phyloP scores from a whole-genome alignment of 2,329 filamentous ascomycete species.

The Dactylellina cionopaga region DNA sequence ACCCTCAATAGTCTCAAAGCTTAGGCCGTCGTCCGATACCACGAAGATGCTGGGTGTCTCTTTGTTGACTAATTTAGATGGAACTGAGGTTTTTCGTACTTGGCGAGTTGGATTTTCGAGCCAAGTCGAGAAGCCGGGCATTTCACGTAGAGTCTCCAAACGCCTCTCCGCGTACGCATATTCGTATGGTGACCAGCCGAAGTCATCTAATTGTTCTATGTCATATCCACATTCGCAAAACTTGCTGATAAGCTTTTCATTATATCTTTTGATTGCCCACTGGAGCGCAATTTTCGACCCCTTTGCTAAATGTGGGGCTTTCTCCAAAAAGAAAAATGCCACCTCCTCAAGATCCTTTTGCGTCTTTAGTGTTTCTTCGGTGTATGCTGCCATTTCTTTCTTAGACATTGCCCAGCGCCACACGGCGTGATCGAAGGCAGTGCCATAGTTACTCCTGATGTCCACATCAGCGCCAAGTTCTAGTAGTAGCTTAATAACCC shows the following conservation, averaged over 20 bases:
- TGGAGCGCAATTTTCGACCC: not conserved
- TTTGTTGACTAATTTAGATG: constrained; percentile 5
- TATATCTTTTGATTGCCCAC: constrained; percentile 41
- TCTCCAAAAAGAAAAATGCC: constrained; percentile 24
- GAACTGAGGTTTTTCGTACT: constrained; percentile 10
- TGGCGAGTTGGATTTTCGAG: constrained; percentile 11
- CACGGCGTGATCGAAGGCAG: constrained; percentile 19
- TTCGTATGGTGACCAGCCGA: constrained; percentile 28
- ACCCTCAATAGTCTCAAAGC: constrained; percentile 26
- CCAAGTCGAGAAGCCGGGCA: constrained; percentile 30
- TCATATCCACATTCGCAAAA: constrained; percentile 30
- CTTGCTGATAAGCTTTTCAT: constrained; percentile 26
- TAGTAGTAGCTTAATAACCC: constrained; percentile 51
- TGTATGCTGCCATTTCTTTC: constrained; percentile 23
- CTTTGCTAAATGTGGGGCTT: constrained; percentile 12
- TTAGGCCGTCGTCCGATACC: constrained; percentile 31
- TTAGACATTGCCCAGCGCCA: constrained; percentile 18
- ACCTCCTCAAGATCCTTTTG: constrained; percentile 24
- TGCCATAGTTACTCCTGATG: constrained; percentile 16
- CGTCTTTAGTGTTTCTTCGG: constrained; percentile 4
- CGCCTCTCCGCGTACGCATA: constrained; percentile 35
- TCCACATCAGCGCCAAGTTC: constrained; percentile 51
- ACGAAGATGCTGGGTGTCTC: constrained; percentile 27
- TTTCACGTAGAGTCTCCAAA: not conserved
- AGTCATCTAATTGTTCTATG: constrained; percentile 23